Conservation (phyloP, 352 stramenopile genomes). For the Peronospora belbahrii region DNA sequence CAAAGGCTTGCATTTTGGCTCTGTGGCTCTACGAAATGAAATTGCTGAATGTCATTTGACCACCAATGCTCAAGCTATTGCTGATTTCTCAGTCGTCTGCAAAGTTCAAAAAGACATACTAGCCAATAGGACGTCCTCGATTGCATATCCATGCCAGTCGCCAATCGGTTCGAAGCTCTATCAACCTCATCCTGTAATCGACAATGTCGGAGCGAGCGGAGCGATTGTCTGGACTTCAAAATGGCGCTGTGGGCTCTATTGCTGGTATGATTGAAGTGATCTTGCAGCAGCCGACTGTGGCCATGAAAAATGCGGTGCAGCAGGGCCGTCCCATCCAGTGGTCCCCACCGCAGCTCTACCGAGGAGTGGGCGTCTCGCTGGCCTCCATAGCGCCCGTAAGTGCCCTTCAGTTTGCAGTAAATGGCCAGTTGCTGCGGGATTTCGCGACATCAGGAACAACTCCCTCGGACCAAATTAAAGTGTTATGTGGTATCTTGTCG, state of each 20-base stretch:
- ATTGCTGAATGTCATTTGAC: too few relatives aligned
- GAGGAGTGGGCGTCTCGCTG: constrained; percentile 68
- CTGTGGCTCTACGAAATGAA: too few relatives aligned
- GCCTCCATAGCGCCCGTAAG: constrained; percentile 73
- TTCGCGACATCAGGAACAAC: constrained; percentile 9
- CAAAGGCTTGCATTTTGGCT: too few relatives aligned
- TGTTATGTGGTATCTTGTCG: constrained; percentile 53
- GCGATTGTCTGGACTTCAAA: constrained; percentile 60
- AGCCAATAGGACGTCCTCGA: constrained; percentile 6
- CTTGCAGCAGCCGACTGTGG: constrained; percentile 75
- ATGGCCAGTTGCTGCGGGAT: constrained; percentile 54
- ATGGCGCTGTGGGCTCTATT: constrained; percentile 70
- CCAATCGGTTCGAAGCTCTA: not conserved
- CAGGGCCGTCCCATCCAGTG: constrained; percentile 62
- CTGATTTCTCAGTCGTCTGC: too few relatives aligned
- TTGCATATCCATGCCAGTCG: not conserved
- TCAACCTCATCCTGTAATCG: not conserved
- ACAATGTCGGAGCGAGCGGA: constrained; percentile 44
- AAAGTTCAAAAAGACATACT: constrained; percentile 78
- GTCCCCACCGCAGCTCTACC: constrained; percentile 56
- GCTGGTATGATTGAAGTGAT: constrained; percentile 80
- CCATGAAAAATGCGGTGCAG: constrained; percentile 83
- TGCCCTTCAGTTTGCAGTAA: constrained; percentile 72
- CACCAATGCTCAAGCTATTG: too few relatives aligned
- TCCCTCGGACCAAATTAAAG: constrained; percentile 43